Evolutionary conservation across 768 basidiomycete species (phyloP), one percentile per base, ranked within the genome.

Genomic region (Strobilomyces confusus): DNA sequence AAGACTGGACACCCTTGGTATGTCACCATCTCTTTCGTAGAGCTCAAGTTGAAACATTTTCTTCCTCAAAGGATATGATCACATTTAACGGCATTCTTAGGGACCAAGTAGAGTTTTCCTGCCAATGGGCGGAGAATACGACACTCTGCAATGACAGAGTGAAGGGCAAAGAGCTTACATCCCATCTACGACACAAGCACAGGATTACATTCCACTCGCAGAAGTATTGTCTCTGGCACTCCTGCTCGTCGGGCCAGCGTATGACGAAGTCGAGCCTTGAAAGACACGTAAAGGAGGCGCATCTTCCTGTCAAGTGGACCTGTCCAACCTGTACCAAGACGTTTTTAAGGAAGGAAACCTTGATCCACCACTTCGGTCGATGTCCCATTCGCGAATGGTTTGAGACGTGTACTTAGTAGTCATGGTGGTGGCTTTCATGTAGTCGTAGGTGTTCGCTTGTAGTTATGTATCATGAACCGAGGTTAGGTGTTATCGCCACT

Each of bases 201-300:
- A n/a, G 36, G 7, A 14, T 22, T 26, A 30, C 9, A 1, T 33
- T 17, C 19, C 5, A 33, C 33, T 57, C 32, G 7, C 48, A 15
- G 9, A 2, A 0, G 1, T 34, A 37, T 34, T 3, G 55, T 49
- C 47, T 15, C 19, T 56, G 55, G 55, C 12, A n/a, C 11, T 2
- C 3, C 2, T 57, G 55, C 4, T 4, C 3, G 9, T 14, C 11
- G n/a, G 9, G 22, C 9, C 13, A 0, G 15, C 3, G n/a, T 2
- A 56, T 57, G 55, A 19, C 2, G 41, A 49, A 36, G 30, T n/a
- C n/a, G n/a, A n/a, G n/a, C n/a, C n/a, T n/a, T n/a, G n/a, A n/a
- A n/a, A n/a, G n/a, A n/a, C n/a, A 57, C 13, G 8, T 44, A 5
- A 44, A 26, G 30, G 56, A 57, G 14, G 36, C n/a, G 8, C 55